phyloP scores from a whole-genome alignment of 768 basidiomycete genomes.

The Mycena vulgaris region DNA sequence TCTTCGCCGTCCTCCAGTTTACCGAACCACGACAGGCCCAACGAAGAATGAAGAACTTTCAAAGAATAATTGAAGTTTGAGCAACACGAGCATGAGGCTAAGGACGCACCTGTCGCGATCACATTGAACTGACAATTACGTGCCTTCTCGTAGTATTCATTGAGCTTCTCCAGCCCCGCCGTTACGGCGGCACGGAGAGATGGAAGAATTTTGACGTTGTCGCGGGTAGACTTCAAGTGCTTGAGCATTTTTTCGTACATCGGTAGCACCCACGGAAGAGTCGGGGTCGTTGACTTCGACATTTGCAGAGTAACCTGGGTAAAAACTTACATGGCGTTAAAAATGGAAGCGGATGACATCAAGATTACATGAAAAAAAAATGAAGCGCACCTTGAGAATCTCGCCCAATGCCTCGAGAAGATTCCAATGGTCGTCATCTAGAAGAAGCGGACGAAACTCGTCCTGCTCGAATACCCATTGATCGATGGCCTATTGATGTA shows the following conservation, averaged over 20 bases:
- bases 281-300: background rate
- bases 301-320: background rate
- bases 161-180: background rate
- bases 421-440: background rate
- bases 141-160: background rate
- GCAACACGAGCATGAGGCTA: too few species aligned
- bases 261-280: background rate
- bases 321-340: too few species aligned
- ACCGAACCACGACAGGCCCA: too few species aligned
- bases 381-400: background rate
- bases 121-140: background rate
- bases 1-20: too few species aligned
- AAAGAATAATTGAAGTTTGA: too few species aligned
- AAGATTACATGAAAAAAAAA: background rate
- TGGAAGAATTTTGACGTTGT: background rate
- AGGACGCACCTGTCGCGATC: background rate
- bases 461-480: conserved; percentile 1
- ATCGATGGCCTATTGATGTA: background rate
- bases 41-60: too few species aligned
- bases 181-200: background rate
- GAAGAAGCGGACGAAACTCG: background rate
- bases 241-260: background rate
- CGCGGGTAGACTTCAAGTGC: background rate
- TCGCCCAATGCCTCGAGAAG: background rate
- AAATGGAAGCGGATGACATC: too few species aligned